Percentiles rank a stretch among this genome's conserved stretches.
Evolutionary conservation across 2,329 filamentous ascomycete genomes (phyloP).

Genomic region (Pestalotiopsis sp.): DNA sequence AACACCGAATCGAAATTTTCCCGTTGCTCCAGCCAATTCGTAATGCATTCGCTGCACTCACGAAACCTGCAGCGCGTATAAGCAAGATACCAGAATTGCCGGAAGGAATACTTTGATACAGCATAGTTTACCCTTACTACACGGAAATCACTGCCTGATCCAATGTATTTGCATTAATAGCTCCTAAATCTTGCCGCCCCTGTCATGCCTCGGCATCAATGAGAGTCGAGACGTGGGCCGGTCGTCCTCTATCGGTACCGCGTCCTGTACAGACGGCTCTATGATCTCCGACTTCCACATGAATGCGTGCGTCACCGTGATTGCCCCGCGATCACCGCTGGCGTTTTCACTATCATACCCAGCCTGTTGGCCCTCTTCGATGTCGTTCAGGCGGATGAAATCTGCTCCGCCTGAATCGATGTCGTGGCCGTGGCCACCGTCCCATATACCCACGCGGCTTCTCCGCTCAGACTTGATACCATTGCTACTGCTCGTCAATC

Average conservation of each 20-base stretch:
- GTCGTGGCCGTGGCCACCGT: neutral
- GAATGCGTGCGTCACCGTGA: neutral
- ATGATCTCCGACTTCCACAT: neutral
- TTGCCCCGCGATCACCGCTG: neutral
- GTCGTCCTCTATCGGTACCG: neutral
- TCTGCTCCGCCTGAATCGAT: neutral
- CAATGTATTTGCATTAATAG: too few relatives aligned
- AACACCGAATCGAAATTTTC: too few relatives aligned
- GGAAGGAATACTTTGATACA: neutral
- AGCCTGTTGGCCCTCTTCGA: neutral
- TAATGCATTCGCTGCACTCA: too few relatives aligned
- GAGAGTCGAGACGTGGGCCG: neutral
- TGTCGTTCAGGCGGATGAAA: neutral
- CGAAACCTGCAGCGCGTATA: too few relatives aligned
- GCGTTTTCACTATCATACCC: neutral
- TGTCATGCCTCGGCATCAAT: neutral
- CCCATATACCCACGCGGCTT: neutral
- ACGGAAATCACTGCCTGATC: neutral
- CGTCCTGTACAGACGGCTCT: neutral
- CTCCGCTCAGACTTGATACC: neutral
- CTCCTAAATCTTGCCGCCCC: neutral
- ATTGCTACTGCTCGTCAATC: neutral
- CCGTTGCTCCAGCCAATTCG: too few relatives aligned
- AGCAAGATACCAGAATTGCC: too few relatives aligned
- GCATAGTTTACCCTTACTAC: neutral